Evolutionary conservation across 2,329 filamentous ascomycete genomes (phyloP).

Genomic region (Pseudocercospora eumusae): DNA sequence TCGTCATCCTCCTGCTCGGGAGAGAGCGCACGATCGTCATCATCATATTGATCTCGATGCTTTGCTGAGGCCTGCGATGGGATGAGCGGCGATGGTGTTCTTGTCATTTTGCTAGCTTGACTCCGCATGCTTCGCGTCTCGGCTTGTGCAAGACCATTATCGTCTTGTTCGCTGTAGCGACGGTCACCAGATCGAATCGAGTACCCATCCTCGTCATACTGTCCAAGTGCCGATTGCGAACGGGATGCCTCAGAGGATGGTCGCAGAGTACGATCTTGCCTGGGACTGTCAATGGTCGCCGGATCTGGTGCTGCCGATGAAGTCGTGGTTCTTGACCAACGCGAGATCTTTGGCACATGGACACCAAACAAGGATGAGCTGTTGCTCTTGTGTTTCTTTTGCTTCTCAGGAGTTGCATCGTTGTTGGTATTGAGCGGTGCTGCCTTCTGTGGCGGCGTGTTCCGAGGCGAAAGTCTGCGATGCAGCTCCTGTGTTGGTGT

Average conservation of each 20-base stretch:
- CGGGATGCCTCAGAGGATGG: conserved; percentile 68
- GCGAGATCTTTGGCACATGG: conserved; percentile 76
- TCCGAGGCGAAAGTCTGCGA: conserved; percentile 38
- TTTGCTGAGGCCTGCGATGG: conserved; percentile 52
- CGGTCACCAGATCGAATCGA: conserved; percentile 62
- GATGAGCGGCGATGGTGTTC: conserved; percentile 56
- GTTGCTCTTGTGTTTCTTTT: conserved; percentile 85
- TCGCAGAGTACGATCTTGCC: conserved; percentile 41
- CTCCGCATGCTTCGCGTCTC: conserved; percentile 40
- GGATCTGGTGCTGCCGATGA: conserved; percentile 68
- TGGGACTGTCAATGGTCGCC: conserved; percentile 35
- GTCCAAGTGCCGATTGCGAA: conserved; percentile 72
- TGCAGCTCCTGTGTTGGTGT: conserved; percentile 61
- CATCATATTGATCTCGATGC: conserved; percentile 24
- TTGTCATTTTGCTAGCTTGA: conserved; percentile 38
- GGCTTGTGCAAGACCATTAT: conserved; percentile 25
- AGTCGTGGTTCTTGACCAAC: conserved; percentile 95
- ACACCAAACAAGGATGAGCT: conserved; percentile 70
- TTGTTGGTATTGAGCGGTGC: conserved; percentile 36
- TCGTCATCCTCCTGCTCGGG: conserved; percentile 35
- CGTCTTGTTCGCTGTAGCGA: conserved; percentile 39
- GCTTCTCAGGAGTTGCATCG: conserved; percentile 73
- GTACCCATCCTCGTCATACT: conserved; percentile 53
- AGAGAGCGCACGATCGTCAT: conserved; percentile 28
- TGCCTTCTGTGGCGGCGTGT: conserved; percentile 58